Percentiles rank a stretch among this genome's conserved stretches.
Evolutionary conservation across 2,329 filamentous ascomycete species (phyloP).

Genomic region (Trichoderma harzianum): DNA sequence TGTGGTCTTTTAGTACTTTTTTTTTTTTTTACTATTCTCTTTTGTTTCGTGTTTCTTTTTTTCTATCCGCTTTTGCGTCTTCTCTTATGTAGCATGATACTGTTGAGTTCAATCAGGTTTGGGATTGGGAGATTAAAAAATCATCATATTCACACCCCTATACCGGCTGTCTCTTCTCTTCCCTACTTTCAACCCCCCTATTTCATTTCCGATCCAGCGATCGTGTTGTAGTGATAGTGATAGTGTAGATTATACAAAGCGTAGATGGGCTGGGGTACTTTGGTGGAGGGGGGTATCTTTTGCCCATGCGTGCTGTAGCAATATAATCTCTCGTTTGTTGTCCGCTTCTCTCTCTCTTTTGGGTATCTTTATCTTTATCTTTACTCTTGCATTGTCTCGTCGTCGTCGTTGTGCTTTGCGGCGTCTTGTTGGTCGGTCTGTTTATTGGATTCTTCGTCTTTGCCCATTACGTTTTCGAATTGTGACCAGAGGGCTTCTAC

Average conservation of each 20-base stretch:
- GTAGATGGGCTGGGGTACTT: background rate
- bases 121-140: constrained; percentile 22
- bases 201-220: constrained; percentile 6
- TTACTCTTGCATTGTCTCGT: constrained; percentile 1
- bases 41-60: constrained; percentile 14
- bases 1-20: constrained; percentile 10
- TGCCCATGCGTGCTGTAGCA: background rate
- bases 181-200: background rate
- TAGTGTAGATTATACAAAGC: constrained; percentile 16
- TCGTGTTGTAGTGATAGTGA: constrained; percentile 15
- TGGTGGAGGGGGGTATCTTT: background rate
- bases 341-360: background rate
- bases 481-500: constrained; percentile 97
- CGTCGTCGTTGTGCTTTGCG: constrained; percentile 20
- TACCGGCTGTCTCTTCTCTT: background rate
- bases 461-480: constrained; percentile 94
- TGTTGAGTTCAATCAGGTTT: constrained; percentile 23
- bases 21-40: background rate
- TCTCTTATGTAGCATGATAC: constrained; percentile 29
- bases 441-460: constrained; percentile 45
- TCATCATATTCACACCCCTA: constrained; percentile 23
- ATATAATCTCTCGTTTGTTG: background rate
- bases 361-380: background rate
- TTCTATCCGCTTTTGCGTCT: constrained; percentile 25
- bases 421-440: constrained; percentile 28